phyloP scores from a whole-genome alignment of 805 yeast species.

The Tetrapisispora fleetii region DNA sequence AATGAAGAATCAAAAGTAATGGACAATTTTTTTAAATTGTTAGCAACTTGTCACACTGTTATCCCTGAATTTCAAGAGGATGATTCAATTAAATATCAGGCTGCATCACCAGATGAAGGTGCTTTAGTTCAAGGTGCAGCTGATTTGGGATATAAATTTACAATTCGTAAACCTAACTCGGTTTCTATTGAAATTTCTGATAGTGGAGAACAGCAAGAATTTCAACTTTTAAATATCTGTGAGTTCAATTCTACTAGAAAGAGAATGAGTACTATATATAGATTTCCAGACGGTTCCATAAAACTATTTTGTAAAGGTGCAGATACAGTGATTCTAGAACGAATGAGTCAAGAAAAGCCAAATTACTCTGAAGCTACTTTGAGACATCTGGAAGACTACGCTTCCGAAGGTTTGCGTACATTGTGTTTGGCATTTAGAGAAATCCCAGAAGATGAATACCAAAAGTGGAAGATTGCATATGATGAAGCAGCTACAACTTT shows the following conservation, averaged over 20 bases:
- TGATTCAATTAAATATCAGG: slow-evolving; percentile 81
- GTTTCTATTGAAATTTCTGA: slow-evolving; percentile 52
- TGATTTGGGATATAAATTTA: slow-evolving; percentile 71
- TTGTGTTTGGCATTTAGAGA: slow-evolving; percentile 84
- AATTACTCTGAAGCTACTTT: slow-evolving; percentile 78
- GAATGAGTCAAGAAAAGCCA: slow-evolving; percentile 55
- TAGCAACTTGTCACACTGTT: slow-evolving; percentile 94
- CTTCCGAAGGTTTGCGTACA: slow-evolving; percentile 91
- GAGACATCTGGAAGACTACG: slow-evolving; percentile 89
- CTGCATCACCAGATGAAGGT: slow-evolving; percentile 99
- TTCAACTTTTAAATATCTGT: slow-evolving; percentile 79
- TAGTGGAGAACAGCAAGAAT: slow-evolving; percentile 44
- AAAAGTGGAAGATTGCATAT: slow-evolving; percentile 54
- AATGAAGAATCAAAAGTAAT: slow-evolving; percentile 41
- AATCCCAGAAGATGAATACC: slow-evolving; percentile 69
- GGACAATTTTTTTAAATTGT: slow-evolving; percentile 68
- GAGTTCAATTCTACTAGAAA: slow-evolving; percentile 96
- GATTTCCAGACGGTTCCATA: slow-evolving; percentile 89
- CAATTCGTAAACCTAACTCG: slow-evolving; percentile 74
- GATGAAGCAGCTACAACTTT: slow-evolving; percentile 76
- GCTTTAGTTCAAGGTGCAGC: slow-evolving; percentile 98
- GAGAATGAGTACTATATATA: slow-evolving; percentile 90
- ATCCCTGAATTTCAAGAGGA: slow-evolving; percentile 73
- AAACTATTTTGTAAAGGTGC: slow-evolving; percentile 94
- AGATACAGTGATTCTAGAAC: slow-evolving; percentile 86